Evolutionary conservation across 2,329 filamentous ascomycete species (phyloP).

Genomic region (Huntiella decipiens): DNA sequence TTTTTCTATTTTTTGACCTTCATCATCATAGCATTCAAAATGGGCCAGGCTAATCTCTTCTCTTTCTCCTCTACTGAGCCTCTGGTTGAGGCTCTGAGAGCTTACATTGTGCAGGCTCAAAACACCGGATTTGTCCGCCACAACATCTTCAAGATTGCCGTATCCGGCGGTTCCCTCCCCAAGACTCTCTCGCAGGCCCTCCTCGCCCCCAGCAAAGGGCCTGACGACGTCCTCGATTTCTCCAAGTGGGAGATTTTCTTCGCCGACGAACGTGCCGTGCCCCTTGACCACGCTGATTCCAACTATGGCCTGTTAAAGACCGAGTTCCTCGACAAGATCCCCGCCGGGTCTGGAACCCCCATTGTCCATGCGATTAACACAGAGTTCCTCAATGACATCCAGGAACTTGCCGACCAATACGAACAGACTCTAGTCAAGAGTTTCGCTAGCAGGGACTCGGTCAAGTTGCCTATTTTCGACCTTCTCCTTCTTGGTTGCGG

Average conservation of each 20-base stretch:
- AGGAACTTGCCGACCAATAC: constrained; percentile 87
- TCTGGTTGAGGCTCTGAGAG: constrained; percentile 59
- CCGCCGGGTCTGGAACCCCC: constrained; percentile 43
- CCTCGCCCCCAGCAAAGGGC: constrained; percentile 32
- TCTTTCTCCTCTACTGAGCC: constrained; percentile 51
- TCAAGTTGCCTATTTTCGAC: constrained; percentile 89
- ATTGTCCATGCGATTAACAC: constrained; percentile 62
- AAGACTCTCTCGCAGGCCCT: constrained; percentile 73
- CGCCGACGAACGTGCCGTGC: constrained; percentile 88
- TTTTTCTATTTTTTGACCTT: constrained; percentile 1
- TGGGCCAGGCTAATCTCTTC: constrained; percentile 54
- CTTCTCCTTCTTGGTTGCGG: constrained; percentile 84
- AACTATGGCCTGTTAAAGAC: constrained; percentile 80
- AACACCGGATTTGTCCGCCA: constrained; percentile 64
- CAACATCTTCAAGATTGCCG: constrained; percentile 69
- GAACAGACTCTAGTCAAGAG: constrained; percentile 68
- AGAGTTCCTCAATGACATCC: constrained; percentile 48
- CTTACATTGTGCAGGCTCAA: constrained; percentile 69
- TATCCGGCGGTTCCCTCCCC: constrained; percentile 86
- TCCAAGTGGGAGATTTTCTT: constrained; percentile 96
- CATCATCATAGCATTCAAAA: constrained; percentile 17
- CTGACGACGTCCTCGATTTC: constrained; percentile 52
- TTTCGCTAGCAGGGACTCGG: constrained; percentile 83
- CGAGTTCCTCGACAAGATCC: constrained; percentile 78
- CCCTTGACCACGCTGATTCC: constrained; percentile 79